Conservation (phyloP, 306 rosid species). For the Vigna nakashimae region DNA sequence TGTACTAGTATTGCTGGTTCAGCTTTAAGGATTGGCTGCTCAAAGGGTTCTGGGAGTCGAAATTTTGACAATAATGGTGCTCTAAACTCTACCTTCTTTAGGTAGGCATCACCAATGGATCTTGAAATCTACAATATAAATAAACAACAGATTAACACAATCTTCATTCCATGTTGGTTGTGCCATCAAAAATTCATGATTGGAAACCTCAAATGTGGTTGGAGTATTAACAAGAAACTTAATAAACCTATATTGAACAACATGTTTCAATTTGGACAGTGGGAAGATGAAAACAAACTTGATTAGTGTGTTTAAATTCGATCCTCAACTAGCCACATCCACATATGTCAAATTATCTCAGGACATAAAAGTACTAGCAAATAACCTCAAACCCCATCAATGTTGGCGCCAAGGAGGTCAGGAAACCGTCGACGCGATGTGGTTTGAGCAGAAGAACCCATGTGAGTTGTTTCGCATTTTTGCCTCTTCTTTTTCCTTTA, state of each 20-base stretch:
- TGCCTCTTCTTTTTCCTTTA: slow-evolving; percentile 69
- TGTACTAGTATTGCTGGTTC: slow-evolving; percentile 81
- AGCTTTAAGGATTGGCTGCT: slow-evolving; percentile 80
- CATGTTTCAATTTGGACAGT: no score
- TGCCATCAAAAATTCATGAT: not conserved
- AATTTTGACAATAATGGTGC: slow-evolving; percentile 84
- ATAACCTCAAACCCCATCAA: slow-evolving; percentile 12
- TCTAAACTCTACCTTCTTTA: slow-evolving; percentile 80
- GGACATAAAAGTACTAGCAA: no score
- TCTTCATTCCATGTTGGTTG: no score
- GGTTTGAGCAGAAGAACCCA: slow-evolving; percentile 94
- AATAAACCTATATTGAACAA: no score
- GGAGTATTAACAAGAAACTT: not conserved
- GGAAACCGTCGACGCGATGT: slow-evolving; percentile 82
- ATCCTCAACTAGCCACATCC: not conserved
- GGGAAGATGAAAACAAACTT: no score
- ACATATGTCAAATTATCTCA: not conserved
- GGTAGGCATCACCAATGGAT: slow-evolving; percentile 96
- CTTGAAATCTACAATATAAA: slow-evolving; percentile 71
- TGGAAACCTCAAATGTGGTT: slow-evolving; percentile 7
- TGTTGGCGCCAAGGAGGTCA: slow-evolving; percentile 77
- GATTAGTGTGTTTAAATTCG: not conserved
- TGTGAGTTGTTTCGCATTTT: slow-evolving; percentile 87
- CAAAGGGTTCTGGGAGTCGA: slow-evolving; percentile 74
- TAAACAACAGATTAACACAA: no score